Base-by-base conservation (phyloP, 108 stramenopile species). In the Fragilaria radians region DNA sequence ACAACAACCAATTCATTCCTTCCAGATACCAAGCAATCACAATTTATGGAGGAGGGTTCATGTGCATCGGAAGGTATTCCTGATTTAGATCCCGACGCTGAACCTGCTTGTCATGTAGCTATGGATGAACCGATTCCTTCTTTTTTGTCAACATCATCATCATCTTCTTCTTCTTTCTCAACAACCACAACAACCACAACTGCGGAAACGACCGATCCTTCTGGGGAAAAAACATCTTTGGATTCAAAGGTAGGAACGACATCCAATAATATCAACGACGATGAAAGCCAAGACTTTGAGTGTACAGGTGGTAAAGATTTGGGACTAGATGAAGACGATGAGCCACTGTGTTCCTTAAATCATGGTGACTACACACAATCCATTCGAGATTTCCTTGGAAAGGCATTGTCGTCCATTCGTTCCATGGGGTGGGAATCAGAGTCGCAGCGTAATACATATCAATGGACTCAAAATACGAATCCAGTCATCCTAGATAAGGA, bases 81-180 rank as follows among this genome's bases (percentile, higher is more conserved):
- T 29, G 91, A 81, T 52, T n/a, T 81, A 33, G 91, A 93, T 51
- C 81, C 82, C n/a, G 88, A 89, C 42, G 85, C 83, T 0, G 74
- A 74, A 61, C 88, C 91, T 7, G 59, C 84, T 19, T 93, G 91
- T 61, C 63, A 66, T 7, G 11, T 66, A 52, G 69, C 18, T 63
- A 73, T 50, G 69, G 63, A n/a, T 74, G 76, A 42, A 11, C 36
- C 36, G 14, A 14, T 42, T 42, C 36, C 36, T 11, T 11, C 7
- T 42, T 14, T 11, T 7, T 42, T 42, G 36, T 42, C 36, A 11
- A 60, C 67, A 47, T 42, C 36, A 14, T 42, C 36, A 14, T 42
- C 36, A 14, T 42, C 36, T 7, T 42, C 36, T 7, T 42, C 32
- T 22, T 57, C 51, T 52, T 32, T 30, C 29, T 52, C 45, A 56